Evolutionary conservation across 768 basidiomycete genomes (phyloP).

Genomic region (Lactifluus hygrophoroides): DNA sequence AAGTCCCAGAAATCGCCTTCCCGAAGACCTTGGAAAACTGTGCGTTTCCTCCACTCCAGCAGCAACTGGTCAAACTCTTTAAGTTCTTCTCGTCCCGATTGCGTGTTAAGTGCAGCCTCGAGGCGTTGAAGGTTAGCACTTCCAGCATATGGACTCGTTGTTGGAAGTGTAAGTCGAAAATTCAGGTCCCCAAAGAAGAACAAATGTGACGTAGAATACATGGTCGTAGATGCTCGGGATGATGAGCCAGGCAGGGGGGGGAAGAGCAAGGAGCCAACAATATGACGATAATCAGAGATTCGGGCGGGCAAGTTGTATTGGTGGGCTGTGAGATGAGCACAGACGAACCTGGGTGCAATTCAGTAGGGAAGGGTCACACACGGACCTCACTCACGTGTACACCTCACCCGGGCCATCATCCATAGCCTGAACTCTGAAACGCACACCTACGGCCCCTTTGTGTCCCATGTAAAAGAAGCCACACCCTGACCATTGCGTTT

Average conservation of each 20-base stretch:
- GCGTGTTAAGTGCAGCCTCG: conserved; percentile 33
- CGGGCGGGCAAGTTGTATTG: conserved; percentile 54
- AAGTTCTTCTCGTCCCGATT: conserved; percentile 42
- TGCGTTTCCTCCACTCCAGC: conserved; percentile 52
- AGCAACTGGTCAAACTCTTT: conserved; percentile 70
- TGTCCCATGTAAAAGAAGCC: conserved; percentile 81
- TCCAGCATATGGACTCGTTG: conserved; percentile 39
- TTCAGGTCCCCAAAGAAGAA: conserved; percentile 95
- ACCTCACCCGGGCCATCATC: conserved; percentile 58
- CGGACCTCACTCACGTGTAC: conserved; percentile 61
- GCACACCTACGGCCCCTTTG: conserved; percentile 87
- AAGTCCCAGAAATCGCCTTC: conserved; percentile 89
- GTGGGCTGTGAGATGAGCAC: conserved; percentile 86
- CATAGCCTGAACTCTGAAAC: conserved; percentile 60
- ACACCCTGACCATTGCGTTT: conserved; percentile 68
- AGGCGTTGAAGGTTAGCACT: conserved; percentile 30
- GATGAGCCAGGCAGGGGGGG: conserved; percentile 38
- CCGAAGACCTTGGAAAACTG: conserved; percentile 59
- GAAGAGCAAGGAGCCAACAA: conserved; percentile 77
- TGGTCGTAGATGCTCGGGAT: conserved; percentile 39
- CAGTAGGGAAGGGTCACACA: background rate
- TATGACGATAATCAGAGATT: conserved; percentile 71
- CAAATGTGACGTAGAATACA: conserved; percentile 82
- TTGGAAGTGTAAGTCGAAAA: conserved; percentile 68
- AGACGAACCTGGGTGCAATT: conserved; percentile 60